A percentile compares a stretch with the other conserved stretches of the same genome.
phyloP scores from a whole-genome alignment of 768 basidiomycete species.

The Strobilomyces dryophilus region DNA sequence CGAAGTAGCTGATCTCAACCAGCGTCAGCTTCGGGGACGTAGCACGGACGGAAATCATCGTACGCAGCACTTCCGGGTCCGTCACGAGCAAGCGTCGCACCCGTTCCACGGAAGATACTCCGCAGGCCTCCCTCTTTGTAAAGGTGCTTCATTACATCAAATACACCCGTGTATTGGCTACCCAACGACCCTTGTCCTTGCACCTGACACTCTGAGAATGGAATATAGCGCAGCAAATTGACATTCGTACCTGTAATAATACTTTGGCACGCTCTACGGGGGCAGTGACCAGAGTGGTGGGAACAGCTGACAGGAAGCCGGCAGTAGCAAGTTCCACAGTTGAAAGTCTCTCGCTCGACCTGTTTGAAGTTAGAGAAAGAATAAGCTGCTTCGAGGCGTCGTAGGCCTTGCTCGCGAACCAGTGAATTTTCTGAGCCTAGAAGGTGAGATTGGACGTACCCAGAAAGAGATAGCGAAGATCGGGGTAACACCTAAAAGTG shows the following conservation, averaged over 20 bases:
- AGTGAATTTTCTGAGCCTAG: constrained; percentile 6
- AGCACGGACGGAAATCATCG: constrained; percentile 29
- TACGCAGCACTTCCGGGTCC: constrained; percentile 96
- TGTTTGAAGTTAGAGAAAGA: constrained; percentile 70
- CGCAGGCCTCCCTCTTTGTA: constrained; percentile 91
- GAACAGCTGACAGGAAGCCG: constrained; percentile 92
- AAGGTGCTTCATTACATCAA: constrained; percentile 85
- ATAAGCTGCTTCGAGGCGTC: constrained; percentile 90
- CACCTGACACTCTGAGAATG: constrained; percentile 45
- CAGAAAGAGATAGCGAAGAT: constrained; percentile 98
- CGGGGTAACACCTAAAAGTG: constrained; percentile 91
- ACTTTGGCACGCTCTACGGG: constrained; percentile 98
- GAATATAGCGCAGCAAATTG: not conserved
- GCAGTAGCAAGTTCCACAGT: constrained; percentile 82
- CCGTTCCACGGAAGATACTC: constrained; percentile 89
- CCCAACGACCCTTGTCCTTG: constrained; percentile 80
- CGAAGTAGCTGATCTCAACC: constrained; percentile 71
- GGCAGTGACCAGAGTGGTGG: constrained; percentile 87
- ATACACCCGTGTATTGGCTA: constrained; percentile 80
- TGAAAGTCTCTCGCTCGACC: constrained; percentile 58
- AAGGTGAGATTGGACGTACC: constrained; percentile 42
- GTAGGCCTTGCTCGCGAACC: constrained; percentile 61
- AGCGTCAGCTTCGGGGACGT: constrained; percentile 5
- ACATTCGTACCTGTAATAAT: constrained; percentile 66
- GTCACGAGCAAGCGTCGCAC: constrained; percentile 91